Evolutionary conservation across 768 basidiomycete species (phyloP).

Genomic region (Hygrophorus pudorinus): DNA sequence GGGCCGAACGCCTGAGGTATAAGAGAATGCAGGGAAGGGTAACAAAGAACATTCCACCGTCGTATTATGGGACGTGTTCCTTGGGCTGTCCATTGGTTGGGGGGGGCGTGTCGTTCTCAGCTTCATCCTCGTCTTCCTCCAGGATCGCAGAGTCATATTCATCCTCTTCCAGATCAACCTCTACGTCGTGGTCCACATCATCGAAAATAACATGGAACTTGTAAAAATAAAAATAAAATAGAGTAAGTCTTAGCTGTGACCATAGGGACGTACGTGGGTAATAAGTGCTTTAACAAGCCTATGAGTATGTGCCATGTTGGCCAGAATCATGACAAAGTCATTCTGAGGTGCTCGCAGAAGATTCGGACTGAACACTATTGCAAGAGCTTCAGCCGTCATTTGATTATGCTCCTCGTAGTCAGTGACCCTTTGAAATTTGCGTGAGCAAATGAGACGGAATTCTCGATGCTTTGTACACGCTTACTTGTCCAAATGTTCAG

Average conservation of each 20-base stretch:
- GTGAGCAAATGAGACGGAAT: not conserved
- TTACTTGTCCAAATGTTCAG: conserved; percentile 76
- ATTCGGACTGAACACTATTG: conserved; percentile 82
- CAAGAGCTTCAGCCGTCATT: conserved; percentile 79
- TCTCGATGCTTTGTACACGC: conserved; percentile 10
- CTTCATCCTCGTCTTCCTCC: conserved; percentile 54
- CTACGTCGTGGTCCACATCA: conserved; percentile 53
- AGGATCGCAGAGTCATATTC: conserved; percentile 57
- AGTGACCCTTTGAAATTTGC: conserved; percentile 46
- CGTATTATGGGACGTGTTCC: no score
- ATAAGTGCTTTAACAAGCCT: conserved; percentile 70
- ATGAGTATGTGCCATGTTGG: conserved; percentile 72
- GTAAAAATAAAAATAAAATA: no score
- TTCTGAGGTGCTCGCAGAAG: conserved; percentile 69
- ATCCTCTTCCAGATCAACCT: conserved; percentile 50
- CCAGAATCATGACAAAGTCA: conserved; percentile 66
- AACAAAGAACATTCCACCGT: no score
- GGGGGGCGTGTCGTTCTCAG: conserved; percentile 3
- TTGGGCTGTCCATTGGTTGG: not conserved
- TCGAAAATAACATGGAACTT: conserved; percentile 68
- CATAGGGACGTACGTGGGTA: conserved; percentile 44
- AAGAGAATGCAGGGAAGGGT: no score
- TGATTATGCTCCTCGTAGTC: conserved; percentile 85
- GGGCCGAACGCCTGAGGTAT: not conserved
- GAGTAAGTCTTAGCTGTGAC: conserved; percentile 6